Conservation (phyloP, 768 basidiomycete species). For the Leucosporidium creatinivorum region DNA sequence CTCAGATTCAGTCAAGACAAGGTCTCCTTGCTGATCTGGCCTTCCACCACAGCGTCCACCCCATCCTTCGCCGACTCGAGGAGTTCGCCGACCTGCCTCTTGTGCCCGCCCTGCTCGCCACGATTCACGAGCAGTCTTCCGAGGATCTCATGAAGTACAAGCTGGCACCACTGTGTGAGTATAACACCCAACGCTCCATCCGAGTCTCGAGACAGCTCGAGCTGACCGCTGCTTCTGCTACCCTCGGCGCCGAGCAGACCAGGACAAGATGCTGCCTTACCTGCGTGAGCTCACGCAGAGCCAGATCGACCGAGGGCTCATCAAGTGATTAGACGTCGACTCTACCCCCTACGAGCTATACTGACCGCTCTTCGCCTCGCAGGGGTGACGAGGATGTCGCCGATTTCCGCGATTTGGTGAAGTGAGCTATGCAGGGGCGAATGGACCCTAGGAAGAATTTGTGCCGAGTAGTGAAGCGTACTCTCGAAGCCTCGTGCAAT, state of each 20-base stretch:
- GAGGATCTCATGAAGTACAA: slow-evolving; percentile 39
- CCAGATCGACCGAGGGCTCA: slow-evolving; percentile 41
- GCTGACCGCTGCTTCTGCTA: slow-evolving; percentile 35
- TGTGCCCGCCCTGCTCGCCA: slow-evolving; percentile 41
- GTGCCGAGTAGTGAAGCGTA: too few relatives aligned
- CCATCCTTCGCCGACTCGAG: slow-evolving; percentile 40
- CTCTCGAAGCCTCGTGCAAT: too few relatives aligned
- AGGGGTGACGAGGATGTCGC: background rate
- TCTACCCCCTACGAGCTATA: too few relatives aligned
- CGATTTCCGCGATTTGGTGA: slow-evolving; percentile 1
- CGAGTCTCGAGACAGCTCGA: background rate
- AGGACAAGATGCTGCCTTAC: slow-evolving; percentile 40
- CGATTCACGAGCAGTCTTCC: slow-evolving; percentile 39
- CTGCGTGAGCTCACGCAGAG: slow-evolving; percentile 39
- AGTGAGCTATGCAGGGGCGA: background rate
- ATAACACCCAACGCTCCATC: too few relatives aligned
- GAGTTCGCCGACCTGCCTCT: slow-evolving; percentile 42
- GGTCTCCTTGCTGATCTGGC: background rate
- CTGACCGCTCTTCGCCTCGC: background rate
- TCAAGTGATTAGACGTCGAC: slow-evolving; percentile 37
- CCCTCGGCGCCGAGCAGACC: slow-evolving; percentile 32
- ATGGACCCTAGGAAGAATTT: too few relatives aligned
- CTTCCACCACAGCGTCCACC: slow-evolving; percentile 35
- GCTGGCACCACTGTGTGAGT: slow-evolving; percentile 2
- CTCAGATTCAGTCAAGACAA: background rate